A percentile compares a stretch with the other conserved stretches of the same genome.
Evolutionary conservation across 192 early-diverging fungal species (phyloP).

Genomic region (Coemansia sp.): DNA sequence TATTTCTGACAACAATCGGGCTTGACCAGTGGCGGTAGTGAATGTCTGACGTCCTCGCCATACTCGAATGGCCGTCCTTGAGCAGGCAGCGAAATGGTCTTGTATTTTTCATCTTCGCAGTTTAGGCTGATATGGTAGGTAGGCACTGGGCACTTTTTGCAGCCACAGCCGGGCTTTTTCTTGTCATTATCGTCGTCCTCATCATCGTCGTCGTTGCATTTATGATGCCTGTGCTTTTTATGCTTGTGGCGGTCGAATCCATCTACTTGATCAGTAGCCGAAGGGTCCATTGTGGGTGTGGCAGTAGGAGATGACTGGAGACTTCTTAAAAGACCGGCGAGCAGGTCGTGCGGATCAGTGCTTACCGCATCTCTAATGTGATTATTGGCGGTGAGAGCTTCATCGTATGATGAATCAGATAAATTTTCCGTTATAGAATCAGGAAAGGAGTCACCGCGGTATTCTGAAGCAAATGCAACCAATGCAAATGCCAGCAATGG

Average conservation of each 20-base stretch:
- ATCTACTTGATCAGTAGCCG: constrained; percentile 1
- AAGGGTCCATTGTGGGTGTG: constrained; percentile 1
- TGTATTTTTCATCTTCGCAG: constrained; percentile 23
- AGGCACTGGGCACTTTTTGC: constrained; percentile 27
- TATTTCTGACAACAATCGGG: constrained; percentile 10
- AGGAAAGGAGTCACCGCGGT: not conserved
- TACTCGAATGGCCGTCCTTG: constrained; percentile 36
- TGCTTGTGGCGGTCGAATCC: constrained; percentile 10
- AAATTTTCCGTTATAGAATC: not conserved
- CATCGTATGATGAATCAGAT: not conserved
- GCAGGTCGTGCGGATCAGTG: not conserved
- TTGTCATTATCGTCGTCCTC: not conserved
- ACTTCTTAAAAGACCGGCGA: constrained; percentile 2
- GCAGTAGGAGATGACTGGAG: not conserved
- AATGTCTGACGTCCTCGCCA: constrained; percentile 18
- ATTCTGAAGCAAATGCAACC: not conserved
- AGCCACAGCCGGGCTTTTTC: not conserved
- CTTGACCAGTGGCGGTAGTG: constrained; percentile 19
- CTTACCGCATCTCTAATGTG: constrained; percentile 3
- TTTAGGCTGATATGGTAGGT: constrained; percentile 42
- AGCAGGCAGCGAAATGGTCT: constrained; percentile 45
- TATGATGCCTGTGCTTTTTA: constrained; percentile 2
- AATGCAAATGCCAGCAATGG: constrained; percentile 7
- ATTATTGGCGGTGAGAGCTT: not conserved
- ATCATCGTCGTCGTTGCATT: constrained; percentile 4